Evolutionary conservation across 192 early-diverging fungal species (phyloP).

Genomic region (Podila clonocystis): DNA sequence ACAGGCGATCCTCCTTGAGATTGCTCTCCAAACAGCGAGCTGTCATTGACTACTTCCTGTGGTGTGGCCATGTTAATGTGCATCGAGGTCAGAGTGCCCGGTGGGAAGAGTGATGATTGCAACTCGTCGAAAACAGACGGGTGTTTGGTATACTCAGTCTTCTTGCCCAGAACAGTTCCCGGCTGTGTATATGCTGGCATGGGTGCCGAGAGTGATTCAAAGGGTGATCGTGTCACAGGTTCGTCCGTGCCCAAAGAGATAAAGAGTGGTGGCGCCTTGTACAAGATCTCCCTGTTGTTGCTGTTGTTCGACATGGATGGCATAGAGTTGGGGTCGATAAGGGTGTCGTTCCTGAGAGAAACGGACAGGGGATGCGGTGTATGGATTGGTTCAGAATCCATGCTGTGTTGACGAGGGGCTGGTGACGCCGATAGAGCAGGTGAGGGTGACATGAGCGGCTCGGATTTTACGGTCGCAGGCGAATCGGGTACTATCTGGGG

Average conservation of each 20-base stretch:
- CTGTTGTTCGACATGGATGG: neutral
- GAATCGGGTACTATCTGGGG: no score
- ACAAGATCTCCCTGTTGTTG: conserved; percentile 30
- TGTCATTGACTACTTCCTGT: conserved; percentile 32
- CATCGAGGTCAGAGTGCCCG: conserved; percentile 31
- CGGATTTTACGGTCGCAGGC: no score
- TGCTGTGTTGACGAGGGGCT: no score
- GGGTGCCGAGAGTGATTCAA: conserved; percentile 13
- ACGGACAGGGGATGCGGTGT: neutral
- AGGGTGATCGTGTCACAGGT: conserved; percentile 1
- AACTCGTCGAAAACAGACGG: conserved; percentile 44
- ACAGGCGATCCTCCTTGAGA: neutral
- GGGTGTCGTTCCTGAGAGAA: neutral
- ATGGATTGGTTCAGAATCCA: neutral
- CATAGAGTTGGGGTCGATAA: neutral
- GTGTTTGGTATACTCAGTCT: conserved; percentile 45
- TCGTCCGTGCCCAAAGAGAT: conserved; percentile 14
- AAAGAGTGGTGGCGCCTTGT: conserved; percentile 38
- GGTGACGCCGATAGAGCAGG: no score
- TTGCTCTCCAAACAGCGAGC: conserved; percentile 13
- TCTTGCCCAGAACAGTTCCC: conserved; percentile 24
- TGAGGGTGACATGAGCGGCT: no score
- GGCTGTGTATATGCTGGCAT: conserved; percentile 17
- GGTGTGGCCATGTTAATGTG: conserved; percentile 37
- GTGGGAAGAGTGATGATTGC: conserved; percentile 49